Conservation (phyloP, 805 yeast species). For the Cyberlindnera veronae region DNA sequence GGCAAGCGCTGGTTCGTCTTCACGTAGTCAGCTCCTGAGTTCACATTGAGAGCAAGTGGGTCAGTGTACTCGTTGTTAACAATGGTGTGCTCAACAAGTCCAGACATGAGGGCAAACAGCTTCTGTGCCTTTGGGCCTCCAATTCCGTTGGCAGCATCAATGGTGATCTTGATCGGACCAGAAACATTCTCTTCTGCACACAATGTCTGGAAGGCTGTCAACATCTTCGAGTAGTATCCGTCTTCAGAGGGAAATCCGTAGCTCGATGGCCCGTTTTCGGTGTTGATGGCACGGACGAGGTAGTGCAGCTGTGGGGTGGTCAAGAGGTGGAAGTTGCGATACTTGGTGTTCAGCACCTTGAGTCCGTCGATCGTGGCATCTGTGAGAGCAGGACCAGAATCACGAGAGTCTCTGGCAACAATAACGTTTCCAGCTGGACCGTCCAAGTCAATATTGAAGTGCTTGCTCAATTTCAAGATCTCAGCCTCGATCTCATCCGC, state of each 20-base stretch:
- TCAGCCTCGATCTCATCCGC: constrained; percentile 39
- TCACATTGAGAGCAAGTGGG: constrained; percentile 62
- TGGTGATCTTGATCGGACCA: constrained; percentile 44
- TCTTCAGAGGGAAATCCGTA: constrained; percentile 62
- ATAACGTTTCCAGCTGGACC: constrained; percentile 44
- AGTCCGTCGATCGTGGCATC: constrained; percentile 61
- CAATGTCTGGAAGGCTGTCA: constrained; percentile 49
- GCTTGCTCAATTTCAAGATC: constrained; percentile 36
- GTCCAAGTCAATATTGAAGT: constrained; percentile 44
- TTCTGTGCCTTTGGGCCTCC: constrained; percentile 73
- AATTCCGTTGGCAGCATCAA: constrained; percentile 96
- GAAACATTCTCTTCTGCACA: constrained; percentile 27
- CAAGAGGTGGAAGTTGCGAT: constrained; percentile 59
- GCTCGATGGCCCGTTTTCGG: constrained; percentile 33
- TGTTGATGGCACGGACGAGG: constrained; percentile 70
- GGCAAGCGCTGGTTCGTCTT: constrained; percentile 86
- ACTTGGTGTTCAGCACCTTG: constrained; percentile 41
- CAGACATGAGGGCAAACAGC: constrained; percentile 42
- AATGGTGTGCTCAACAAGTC: constrained; percentile 40
- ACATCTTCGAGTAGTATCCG: constrained; percentile 68
- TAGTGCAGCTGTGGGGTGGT: constrained; percentile 97
- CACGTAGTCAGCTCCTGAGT: constrained; percentile 95
- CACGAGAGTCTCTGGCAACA: constrained; percentile 87
- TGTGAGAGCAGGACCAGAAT: constrained; percentile 68
- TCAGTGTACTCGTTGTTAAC: constrained; percentile 52